phyloP scores from a whole-genome alignment of 1,284 basidiomycete species.

The Inonotus hispidus region DNA sequence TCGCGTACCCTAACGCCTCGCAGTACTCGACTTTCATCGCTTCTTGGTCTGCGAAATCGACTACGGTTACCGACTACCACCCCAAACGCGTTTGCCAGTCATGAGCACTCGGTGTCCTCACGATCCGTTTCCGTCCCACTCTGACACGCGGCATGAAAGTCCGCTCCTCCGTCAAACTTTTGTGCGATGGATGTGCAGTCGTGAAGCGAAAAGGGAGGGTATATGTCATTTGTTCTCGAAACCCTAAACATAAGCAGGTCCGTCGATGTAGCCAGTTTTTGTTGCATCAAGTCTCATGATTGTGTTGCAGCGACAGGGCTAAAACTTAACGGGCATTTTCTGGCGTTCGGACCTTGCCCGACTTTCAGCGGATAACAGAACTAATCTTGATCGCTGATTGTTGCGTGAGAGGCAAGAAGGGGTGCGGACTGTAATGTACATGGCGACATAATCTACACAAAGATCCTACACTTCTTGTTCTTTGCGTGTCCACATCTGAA shows the following conservation, averaged over 20 bases:
- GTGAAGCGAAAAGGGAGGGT: conserved; percentile 88
- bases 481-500: conserved; percentile 82
- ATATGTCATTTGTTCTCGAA: conserved; percentile 90
- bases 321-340: conserved; percentile 2
- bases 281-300: neutral
- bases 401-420: neutral
- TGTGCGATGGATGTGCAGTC: conserved; percentile 87
- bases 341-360: neutral
- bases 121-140: conserved; percentile 26
- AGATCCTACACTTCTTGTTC: neutral
- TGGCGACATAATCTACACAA: conserved; percentile 2
- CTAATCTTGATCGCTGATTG: neutral
- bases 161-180: conserved; percentile 85
- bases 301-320: conserved; percentile 57
- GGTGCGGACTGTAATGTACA: neutral
- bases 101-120: conserved; percentile 27
- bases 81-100: conserved; percentile 26
- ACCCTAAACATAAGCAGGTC: conserved; percentile 98
- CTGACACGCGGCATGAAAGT: conserved; percentile 90
- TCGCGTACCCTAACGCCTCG: conserved; percentile 54
- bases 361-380: neutral
- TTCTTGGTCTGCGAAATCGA: conserved; percentile 6
- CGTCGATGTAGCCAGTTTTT: conserved; percentile 24
- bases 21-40: conserved; percentile 30
- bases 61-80: conserved; percentile 27